phyloP scores from a whole-genome alignment of 306 rosid genomes.

The Cucurbita pepo region DNA sequence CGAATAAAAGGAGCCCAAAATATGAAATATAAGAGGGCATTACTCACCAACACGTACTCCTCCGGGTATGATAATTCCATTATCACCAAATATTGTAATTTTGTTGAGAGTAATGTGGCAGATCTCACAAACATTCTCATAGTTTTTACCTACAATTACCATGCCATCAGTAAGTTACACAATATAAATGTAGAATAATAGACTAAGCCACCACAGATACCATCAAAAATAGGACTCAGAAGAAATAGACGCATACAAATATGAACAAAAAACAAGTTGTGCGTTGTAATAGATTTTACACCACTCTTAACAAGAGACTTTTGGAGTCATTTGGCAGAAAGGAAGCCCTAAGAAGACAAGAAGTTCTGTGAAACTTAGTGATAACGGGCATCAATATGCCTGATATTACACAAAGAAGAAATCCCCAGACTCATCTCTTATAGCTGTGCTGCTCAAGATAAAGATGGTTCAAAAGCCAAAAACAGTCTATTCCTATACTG shows the following conservation, averaged over 20 bases:
- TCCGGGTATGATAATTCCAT: slow-evolving; percentile 65
- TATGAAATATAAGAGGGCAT: neutral
- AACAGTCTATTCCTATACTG: neutral
- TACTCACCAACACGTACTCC: slow-evolving; percentile 83
- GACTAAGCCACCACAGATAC: neutral
- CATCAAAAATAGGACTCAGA: neutral
- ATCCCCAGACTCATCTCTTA: neutral
- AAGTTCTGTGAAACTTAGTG: neutral
- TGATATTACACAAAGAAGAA: neutral
- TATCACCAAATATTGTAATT: slow-evolving; percentile 66
- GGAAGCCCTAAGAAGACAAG: neutral
- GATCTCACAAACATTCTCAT: slow-evolving; percentile 76
- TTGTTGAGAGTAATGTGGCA: slow-evolving; percentile 85
- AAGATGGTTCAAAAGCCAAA: neutral
- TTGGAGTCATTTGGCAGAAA: neutral
- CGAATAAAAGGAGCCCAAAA: neutral
- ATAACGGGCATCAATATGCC: neutral
- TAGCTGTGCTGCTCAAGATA: neutral
- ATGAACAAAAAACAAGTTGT: neutral
- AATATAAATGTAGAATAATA: neutral
- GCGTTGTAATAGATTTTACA: neutral
- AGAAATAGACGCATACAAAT: neutral
- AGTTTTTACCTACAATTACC: slow-evolving; percentile 53
- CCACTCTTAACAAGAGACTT: neutral
- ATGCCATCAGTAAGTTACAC: slow-evolving; percentile 4